Evolutionary conservation across 23 red algal genomes (phyloP).

Genomic region (Gracilariopsis chorda): DNA sequence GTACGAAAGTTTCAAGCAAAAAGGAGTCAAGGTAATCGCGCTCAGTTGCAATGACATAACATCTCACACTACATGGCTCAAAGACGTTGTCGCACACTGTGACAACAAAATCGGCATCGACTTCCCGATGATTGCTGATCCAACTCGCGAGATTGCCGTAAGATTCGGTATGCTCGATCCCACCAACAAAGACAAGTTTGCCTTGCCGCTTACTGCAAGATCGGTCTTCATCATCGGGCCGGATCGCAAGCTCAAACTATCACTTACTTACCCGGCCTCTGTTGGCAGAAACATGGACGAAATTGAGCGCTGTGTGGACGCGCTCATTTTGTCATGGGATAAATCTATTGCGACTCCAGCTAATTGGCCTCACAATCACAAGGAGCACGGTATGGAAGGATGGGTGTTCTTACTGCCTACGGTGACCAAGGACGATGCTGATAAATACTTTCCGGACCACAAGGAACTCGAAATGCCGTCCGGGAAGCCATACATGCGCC

Average conservation of each 20-base stretch:
- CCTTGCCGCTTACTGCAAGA: constrained; percentile 61
- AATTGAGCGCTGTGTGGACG: constrained; percentile 66
- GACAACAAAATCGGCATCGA: constrained; percentile 41
- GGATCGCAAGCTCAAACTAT: constrained; percentile 60
- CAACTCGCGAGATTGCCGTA: constrained; percentile 49
- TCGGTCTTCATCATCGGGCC: constrained; percentile 77
- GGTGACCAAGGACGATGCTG: constrained; percentile 31
- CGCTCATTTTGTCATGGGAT: constrained; percentile 37
- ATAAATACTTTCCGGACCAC: constrained; percentile 31
- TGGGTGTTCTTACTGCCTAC: constrained; percentile 48
- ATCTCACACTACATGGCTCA: constrained; percentile 49
- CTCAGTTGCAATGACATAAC: constrained; percentile 63
- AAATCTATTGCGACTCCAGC: constrained; percentile 65
- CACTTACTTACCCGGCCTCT: constrained; percentile 58
- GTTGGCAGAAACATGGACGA: constrained; percentile 80
- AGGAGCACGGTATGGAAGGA: constrained; percentile 36
- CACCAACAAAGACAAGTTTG: constrained; percentile 25
- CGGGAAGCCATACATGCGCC: constrained; percentile 33
- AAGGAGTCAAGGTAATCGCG: constrained; percentile 67
- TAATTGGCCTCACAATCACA: constrained; percentile 55
- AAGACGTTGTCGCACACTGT: constrained; percentile 45
- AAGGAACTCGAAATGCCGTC: constrained; percentile 43
- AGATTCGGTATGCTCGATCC: constrained; percentile 61
- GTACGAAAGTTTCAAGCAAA: constrained; percentile 36
- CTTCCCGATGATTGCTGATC: constrained; percentile 74